Conservation (phyloP, 306 rosid species). For the Begonia fuchsioides region DNA sequence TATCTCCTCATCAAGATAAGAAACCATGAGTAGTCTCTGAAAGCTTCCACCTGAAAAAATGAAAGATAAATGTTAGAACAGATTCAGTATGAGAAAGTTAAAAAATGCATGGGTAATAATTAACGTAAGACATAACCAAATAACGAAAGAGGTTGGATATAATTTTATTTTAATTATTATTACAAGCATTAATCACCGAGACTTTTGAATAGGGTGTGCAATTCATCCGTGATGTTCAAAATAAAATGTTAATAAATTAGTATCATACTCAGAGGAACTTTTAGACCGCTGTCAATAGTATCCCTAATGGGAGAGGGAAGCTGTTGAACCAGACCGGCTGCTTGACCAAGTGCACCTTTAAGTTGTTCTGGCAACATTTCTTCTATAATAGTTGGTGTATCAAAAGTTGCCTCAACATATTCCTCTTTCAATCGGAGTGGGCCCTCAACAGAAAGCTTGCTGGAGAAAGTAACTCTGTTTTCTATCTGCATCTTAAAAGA, state of each 20-base stretch:
- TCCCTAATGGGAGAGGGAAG: conserved; percentile 69
- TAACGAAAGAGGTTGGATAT: too few species aligned
- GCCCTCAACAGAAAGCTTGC: conserved; percentile 76
- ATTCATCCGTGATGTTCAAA: not conserved
- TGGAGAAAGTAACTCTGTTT: conserved; percentile 45
- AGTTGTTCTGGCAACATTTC: conserved; percentile 75
- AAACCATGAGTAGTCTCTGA: conserved; percentile 82
- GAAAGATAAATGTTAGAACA: conserved; percentile 11
- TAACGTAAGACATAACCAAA: too few species aligned
- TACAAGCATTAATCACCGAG: not conserved
- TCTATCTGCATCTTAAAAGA: conserved; percentile 48
- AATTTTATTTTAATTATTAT: too few species aligned
- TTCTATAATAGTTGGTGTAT: conserved; percentile 64
- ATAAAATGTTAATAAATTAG: not conserved
- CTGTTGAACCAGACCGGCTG: conserved; percentile 52
- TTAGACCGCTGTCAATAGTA: conserved; percentile 53
- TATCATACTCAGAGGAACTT: conserved; percentile 68
- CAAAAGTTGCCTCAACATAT: conserved; percentile 67
- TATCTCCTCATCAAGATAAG: conserved; percentile 90
- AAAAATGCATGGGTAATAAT: too few species aligned
- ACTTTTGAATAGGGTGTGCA: not conserved
- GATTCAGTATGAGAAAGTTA: too few species aligned
- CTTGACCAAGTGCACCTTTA: conserved; percentile 78
- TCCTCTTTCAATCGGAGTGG: conserved; percentile 94
- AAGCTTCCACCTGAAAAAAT: conserved; percentile 56